phyloP scores from a whole-genome alignment of 2,329 filamentous ascomycete species.

The Aspergillus pseudotamarii region DNA sequence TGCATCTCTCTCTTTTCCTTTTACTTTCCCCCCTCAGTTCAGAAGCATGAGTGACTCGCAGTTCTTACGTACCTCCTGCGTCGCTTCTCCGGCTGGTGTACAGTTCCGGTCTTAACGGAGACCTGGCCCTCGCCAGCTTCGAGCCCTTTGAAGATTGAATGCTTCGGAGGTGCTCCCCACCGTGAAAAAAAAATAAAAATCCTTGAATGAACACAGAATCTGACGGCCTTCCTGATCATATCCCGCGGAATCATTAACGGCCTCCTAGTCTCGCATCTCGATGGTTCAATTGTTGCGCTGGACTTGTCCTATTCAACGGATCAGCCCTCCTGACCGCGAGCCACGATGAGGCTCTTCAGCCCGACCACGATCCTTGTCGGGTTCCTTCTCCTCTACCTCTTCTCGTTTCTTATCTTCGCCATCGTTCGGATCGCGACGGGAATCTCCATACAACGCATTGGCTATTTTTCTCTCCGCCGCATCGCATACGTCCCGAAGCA shows the following conservation, averaged over 20 bases:
- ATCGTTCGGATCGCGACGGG: slow-evolving; percentile 90
- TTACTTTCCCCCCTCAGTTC: neutral
- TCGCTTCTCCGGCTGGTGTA: slow-evolving; percentile 18
- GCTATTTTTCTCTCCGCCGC: slow-evolving; percentile 87
- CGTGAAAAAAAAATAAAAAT: slow-evolving; percentile 1
- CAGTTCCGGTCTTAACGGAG: slow-evolving; percentile 27
- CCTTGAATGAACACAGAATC: neutral
- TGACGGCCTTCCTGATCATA: neutral
- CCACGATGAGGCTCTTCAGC: slow-evolving; percentile 51
- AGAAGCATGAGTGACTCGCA: slow-evolving; percentile 25
- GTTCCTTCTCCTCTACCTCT: slow-evolving; percentile 82
- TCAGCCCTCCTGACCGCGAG: slow-evolving; percentile 37
- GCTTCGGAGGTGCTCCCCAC: slow-evolving; percentile 11
- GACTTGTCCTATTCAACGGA: slow-evolving; percentile 25
- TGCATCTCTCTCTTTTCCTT: neutral
- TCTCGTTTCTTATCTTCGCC: slow-evolving; percentile 90
- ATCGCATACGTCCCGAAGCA: slow-evolving; percentile 88
- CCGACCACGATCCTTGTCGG: slow-evolving; percentile 86
- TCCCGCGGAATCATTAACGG: neutral
- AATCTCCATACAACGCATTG: slow-evolving; percentile 92
- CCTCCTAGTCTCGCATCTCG: slow-evolving; percentile 13
- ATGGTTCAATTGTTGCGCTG: slow-evolving; percentile 24
- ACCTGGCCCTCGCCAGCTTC: slow-evolving; percentile 20
- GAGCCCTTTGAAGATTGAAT: slow-evolving; percentile 6
- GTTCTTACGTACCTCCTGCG: slow-evolving; percentile 13